phyloP scores from a whole-genome alignment of 2,329 filamentous ascomycete species.

The Juglanconis oblonga region DNA sequence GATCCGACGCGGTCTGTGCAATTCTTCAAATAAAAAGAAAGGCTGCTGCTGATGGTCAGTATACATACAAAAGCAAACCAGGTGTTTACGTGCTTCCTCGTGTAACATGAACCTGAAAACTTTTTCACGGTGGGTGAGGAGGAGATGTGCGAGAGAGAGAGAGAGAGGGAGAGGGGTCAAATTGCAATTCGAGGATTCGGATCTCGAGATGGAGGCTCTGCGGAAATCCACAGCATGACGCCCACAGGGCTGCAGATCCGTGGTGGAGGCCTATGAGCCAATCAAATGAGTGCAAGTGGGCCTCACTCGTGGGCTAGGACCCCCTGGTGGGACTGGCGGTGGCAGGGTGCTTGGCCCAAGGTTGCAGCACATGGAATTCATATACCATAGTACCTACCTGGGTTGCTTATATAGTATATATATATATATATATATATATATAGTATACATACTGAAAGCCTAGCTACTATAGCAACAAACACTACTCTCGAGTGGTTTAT shows the following conservation, averaged over 20 bases:
- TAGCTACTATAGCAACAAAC: too few species aligned
- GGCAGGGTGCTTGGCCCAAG: too few species aligned
- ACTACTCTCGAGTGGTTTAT: too few species aligned
- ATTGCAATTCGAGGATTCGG: neutral
- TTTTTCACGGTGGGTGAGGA: constrained; percentile 15
- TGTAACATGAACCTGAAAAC: constrained; percentile 5
- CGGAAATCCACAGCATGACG: neutral
- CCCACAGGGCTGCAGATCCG: neutral
- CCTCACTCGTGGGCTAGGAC: too few species aligned
- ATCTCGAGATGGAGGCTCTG: neutral
- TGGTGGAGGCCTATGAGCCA: too few species aligned
- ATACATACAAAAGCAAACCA: constrained; percentile 11
- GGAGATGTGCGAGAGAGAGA: neutral
- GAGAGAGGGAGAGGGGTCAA: constrained; percentile 16
- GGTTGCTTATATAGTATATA: too few species aligned
- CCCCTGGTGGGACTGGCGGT: too few species aligned
- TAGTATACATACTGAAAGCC: too few species aligned
- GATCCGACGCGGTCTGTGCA: neutral
- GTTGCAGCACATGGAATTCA: too few species aligned
- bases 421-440: too few species aligned
- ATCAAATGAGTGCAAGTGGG: too few species aligned
- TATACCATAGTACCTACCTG: too few species aligned
- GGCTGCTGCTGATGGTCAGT: constrained; percentile 14
- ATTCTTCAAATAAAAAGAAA: neutral
- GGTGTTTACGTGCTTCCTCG: constrained; percentile 14